phyloP scores from a whole-genome alignment of 202 grass and related monocot genomes.

The Zoysia matrella region DNA sequence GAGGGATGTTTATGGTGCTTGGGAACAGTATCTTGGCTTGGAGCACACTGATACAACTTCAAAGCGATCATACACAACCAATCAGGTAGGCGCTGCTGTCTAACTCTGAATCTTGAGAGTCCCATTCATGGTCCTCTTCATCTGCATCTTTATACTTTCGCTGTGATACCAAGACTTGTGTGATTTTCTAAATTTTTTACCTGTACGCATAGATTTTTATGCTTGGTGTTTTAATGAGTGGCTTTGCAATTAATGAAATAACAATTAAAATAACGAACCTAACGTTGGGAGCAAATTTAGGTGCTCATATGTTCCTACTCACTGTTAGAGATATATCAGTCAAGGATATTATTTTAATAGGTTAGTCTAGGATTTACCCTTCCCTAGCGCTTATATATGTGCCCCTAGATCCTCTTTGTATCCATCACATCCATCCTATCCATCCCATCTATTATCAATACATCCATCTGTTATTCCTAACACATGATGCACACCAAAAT shows the following conservation, averaged over 20 bases:
- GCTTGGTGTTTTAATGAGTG: background rate
- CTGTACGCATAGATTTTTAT: background rate
- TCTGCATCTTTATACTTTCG: background rate
- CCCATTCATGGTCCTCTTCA: background rate
- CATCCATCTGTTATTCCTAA: too few species aligned
- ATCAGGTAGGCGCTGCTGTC: constrained; percentile 68
- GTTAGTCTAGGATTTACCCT: too few species aligned
- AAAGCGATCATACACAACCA: constrained; percentile 71
- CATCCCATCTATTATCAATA: too few species aligned
- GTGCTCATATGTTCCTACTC: too few species aligned
- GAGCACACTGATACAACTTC: constrained; percentile 92
- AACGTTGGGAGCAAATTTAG: too few species aligned
- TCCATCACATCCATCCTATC: too few species aligned
- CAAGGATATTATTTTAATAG: too few species aligned
- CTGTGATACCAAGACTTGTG: background rate
- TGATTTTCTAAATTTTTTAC: background rate
- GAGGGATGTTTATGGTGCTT: constrained; percentile 92
- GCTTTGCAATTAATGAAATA: background rate
- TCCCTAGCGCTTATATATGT: too few species aligned
- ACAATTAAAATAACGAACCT: too few species aligned
- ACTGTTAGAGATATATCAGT: too few species aligned
- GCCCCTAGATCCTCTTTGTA: too few species aligned
- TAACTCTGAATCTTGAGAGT: constrained; percentile 1
- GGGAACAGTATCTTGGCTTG: constrained; percentile 98
- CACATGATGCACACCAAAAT: too few species aligned